Conservation (phyloP, 176 grass and related monocot species). For the Metroxylon sagu region DNA sequence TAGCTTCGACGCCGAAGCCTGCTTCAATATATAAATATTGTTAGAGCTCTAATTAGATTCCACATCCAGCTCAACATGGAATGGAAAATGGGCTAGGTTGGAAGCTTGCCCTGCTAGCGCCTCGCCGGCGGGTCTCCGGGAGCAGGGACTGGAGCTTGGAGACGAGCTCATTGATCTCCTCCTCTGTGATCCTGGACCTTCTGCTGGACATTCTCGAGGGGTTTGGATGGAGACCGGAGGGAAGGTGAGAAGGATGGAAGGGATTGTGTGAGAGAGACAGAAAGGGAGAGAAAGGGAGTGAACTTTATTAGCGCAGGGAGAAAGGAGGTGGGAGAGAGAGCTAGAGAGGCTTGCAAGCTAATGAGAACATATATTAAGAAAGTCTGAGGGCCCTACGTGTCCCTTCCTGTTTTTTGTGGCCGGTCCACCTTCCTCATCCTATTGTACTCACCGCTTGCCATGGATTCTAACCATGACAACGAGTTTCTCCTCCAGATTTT, state of each 20-base stretch:
- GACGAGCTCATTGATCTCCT: slow-evolving; percentile 84
- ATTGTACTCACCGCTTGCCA: too few species aligned
- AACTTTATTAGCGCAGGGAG: not conserved
- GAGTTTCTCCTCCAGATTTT: too few species aligned
- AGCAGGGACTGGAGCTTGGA: slow-evolving; percentile 84
- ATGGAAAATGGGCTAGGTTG: not conserved
- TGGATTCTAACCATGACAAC: too few species aligned
- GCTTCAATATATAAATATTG: slow-evolving; percentile 7
- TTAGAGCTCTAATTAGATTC: too few species aligned
- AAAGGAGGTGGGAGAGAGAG: not conserved
- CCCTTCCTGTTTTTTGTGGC: not conserved
- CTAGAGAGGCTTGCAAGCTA: not conserved
- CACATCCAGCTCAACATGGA: too few species aligned
- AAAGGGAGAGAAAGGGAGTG: slow-evolving; percentile 36
- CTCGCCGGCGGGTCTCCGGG: slow-evolving; percentile 56
- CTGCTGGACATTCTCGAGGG: slow-evolving; percentile 48
- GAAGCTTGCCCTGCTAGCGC: slow-evolving; percentile 43
- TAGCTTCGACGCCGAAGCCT: slow-evolving; percentile 79
- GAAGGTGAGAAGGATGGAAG: not conserved
- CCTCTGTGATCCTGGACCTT: slow-evolving; percentile 70
- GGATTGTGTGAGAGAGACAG: slow-evolving; percentile 33
- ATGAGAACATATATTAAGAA: too few species aligned
- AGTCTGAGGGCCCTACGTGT: slow-evolving; percentile 9
- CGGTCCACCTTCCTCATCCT: too few species aligned
- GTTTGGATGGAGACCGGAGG: not conserved